Conservation (phyloP, 208 protist genomes). For the Wallacemonas collosoma region DNA sequence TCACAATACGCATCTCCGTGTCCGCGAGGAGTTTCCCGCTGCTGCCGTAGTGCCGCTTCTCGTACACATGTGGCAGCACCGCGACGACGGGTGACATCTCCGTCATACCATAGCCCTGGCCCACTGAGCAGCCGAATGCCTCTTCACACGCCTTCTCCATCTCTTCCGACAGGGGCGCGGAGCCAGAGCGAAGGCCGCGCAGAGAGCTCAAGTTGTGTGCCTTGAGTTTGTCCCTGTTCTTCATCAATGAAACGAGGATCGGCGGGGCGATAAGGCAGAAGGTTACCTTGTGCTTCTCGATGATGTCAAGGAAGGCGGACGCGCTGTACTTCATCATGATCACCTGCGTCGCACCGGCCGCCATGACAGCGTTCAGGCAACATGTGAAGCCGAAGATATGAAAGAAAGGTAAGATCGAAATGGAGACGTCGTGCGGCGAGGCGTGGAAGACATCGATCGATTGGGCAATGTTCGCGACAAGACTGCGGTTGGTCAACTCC, state of each 20-base stretch:
- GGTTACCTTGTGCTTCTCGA: constrained; percentile 60
- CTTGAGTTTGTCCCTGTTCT: constrained; percentile 43
- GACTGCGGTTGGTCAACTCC: constrained; percentile 43
- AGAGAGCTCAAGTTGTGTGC: constrained; percentile 47
- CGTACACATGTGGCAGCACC: not conserved
- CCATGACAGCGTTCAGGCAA: constrained; percentile 32
- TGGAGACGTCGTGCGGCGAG: constrained; percentile 25
- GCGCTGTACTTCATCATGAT: constrained; percentile 57
- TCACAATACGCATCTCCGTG: constrained; percentile 48
- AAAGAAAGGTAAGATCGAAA: constrained; percentile 75
- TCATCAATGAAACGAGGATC: constrained; percentile 66
- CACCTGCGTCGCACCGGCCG: constrained; percentile 36
- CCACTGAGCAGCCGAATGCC: constrained; percentile 24
- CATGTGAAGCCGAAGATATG: constrained; percentile 86
- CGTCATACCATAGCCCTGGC: constrained; percentile 83
- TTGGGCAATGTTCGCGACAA: constrained; percentile 36
- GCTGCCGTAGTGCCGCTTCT: not conserved
- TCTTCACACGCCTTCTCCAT: constrained; percentile 29
- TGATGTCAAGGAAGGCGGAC: constrained; percentile 36
- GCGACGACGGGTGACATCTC: constrained; percentile 67
- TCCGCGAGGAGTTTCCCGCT: constrained; percentile 30
- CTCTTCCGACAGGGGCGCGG: constrained; percentile 59
- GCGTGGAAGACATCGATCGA: constrained; percentile 19
- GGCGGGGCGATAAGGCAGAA: constrained; percentile 76
- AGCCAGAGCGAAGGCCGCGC: constrained; percentile 34